Conservation (phyloP, 257 asterid species). For the Jaltomata sinuosa region DNA sequence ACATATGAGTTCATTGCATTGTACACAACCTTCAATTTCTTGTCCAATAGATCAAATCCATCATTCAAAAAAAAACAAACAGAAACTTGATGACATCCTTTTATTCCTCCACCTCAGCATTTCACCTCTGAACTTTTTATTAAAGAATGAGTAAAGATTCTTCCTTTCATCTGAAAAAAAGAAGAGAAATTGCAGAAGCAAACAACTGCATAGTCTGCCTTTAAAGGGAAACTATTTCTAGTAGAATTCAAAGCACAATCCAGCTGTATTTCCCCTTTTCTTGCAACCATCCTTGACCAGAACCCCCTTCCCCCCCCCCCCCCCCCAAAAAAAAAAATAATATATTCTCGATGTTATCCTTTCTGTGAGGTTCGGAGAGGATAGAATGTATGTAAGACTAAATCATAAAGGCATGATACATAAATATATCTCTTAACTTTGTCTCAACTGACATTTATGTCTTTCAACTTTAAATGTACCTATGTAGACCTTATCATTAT, state of each 20-base stretch:
- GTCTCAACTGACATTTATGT: too few relatives aligned
- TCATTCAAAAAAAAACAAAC: not conserved
- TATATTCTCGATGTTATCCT: too few relatives aligned
- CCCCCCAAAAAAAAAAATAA: too few relatives aligned
- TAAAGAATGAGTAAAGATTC: not conserved
- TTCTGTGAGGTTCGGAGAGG: too few relatives aligned
- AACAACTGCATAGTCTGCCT: not conserved
- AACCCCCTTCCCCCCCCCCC: too few relatives aligned
- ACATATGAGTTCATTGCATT: not conserved
- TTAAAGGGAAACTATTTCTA: not conserved
- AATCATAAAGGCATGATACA: too few relatives aligned
- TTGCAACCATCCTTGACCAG: not conserved
- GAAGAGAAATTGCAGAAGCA: not conserved
- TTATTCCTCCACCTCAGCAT: not conserved
- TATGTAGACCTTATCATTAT: too few relatives aligned
- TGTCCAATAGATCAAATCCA: not conserved
- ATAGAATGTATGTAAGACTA: too few relatives aligned
- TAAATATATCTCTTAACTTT: too few relatives aligned
- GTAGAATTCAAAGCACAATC: conserved; percentile 4
- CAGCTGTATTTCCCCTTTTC: conserved; percentile 4
- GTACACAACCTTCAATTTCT: not conserved
- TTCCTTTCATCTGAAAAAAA: not conserved
- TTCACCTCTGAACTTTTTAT: not conserved
- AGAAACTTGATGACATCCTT: not conserved
- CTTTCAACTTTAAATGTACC: too few relatives aligned